phyloP scores from a whole-genome alignment of 768 basidiomycete species.

The Ramaria rubella region DNA sequence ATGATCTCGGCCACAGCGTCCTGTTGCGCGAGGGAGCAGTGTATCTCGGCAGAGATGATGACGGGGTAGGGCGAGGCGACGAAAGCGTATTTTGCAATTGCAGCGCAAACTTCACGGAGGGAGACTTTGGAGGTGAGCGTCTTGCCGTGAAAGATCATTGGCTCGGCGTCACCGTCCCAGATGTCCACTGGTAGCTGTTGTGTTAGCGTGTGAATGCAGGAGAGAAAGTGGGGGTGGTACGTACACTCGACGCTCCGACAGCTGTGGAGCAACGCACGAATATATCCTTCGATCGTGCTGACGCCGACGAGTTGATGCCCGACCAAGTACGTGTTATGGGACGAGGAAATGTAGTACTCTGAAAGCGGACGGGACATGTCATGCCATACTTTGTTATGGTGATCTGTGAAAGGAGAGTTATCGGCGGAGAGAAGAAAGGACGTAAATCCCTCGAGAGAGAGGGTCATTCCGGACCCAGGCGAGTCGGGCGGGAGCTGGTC shows the following conservation, averaged over 20 bases:
- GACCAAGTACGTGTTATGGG: constrained; percentile 89
- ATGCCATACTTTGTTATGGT: constrained; percentile 50
- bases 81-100: constrained; percentile 86
- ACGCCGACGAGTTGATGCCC: constrained; percentile 83
- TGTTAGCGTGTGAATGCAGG: not conserved
- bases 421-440: constrained; percentile 76
- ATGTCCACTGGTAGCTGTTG: constrained; percentile 66
- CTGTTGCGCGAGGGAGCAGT: constrained; percentile 76
- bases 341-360: constrained; percentile 85
- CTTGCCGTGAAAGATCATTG: constrained; percentile 83
- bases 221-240: constrained; percentile 22
- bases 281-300: constrained; percentile 89
- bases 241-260: constrained; percentile 91
- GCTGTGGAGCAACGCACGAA: constrained; percentile 79
- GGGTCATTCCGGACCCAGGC: constrained; percentile 3
- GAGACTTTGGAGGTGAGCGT: constrained; percentile 82
- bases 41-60: constrained; percentile 89
- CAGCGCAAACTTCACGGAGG: constrained; percentile 72
- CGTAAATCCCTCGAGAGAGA: constrained; percentile 55
- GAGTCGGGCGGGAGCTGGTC: not conserved
- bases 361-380: constrained; percentile 86
- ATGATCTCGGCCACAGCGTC: constrained; percentile 73
- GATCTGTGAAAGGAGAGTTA: constrained; percentile 55
- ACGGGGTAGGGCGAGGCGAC: constrained; percentile 86
- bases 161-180: constrained; percentile 81